Base-by-base conservation (phyloP, 768 basidiomycete species). In the Goffeauzyma gilvescens region DNA sequence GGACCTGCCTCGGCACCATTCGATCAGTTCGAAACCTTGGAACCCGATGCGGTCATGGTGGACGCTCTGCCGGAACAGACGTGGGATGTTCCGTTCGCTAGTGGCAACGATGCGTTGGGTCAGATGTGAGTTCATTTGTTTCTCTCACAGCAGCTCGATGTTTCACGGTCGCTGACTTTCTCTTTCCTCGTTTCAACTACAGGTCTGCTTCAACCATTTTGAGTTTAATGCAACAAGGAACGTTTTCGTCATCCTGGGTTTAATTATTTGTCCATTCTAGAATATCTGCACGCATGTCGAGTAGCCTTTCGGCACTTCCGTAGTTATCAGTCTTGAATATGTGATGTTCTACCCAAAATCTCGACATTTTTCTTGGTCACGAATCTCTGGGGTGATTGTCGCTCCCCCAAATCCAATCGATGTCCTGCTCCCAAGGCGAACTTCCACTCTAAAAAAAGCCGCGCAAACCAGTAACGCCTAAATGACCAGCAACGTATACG, bases 171-270 rank as follows among this genome's bases (percentile, higher is more conserved):
- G 23, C 14, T 32, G 44, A 38, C 34, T 32, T 14, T 31, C 27
- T 30, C n/a, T 6, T 12, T n/a, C 6, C 18, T 28, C 10, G 37
- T 47, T 7, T 15, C 20, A 3, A 12, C 13, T n/a, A n/a, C 36
- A 61, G 59, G 44, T 63, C 62, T 18, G 62, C 62, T 10, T 58
- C 59, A 6, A 57, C 62, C 2, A 63, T 63, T 24, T 41, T 63
- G 22, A 49, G 51, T 22, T 28, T 63, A 15, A 48, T 63, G 50
- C 59, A 60, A 42, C 56, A 63, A 46, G 62, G 62, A 8, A 55
- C 52, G 8, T 63, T 63, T 37, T 34, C 47, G 2, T 43, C 42
- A 14, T 42, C 47, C 2, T 49, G 47, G 47, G 30, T 38, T 7
- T 49, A 32, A 30, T 30, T 5, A 28, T 41, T 30, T 30, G n/a